Base-by-base conservation (phyloP, 345 rosid genomes). In the Arabis alpina region DNA sequence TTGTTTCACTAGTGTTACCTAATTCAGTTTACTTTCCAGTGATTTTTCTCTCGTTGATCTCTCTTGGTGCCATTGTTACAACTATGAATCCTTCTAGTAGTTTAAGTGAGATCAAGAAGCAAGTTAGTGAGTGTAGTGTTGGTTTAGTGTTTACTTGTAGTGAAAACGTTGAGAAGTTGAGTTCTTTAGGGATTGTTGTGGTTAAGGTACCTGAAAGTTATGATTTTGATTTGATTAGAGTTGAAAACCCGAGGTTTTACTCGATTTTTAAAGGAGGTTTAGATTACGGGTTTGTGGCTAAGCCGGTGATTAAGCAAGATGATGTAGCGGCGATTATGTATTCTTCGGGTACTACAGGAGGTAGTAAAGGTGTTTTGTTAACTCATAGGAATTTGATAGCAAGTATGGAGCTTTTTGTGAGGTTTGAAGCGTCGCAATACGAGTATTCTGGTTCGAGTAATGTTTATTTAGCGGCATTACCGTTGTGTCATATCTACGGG, bases 331-430 rank as follows among this genome's bases (percentile, higher is more conserved):
- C 88, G 3, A 84, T 93, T 61, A 53, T 93, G 81, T 86, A 86
- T 68, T 90, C 97, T 0, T 93, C 98, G 0, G 98, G 97, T 2
- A 93, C 98, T 3, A 88, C 97, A 8, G 96, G 93, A 24, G 80
- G 75, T 44, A 90, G 85, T 79, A 90, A 93, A 80, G 95, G 98
- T 41, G 97, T 79, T 19, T 45, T 90, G 67, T 53, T 93, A 27
- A 85, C 97, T 2, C 98, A 90, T 41, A 75, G 80, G 73, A 93
- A 87, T 60, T 51, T 90, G 14, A 88, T 93, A 53, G 87, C 97
- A 1, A 68, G 73, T 61, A 74, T 83, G 66, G 97, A 86, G 83
- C 87, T 86, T 66, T 90, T 90, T 66, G 91, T 88, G 57, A 79
- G 82, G 42, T 90, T 90, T 69, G 96, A 90, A 51, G 96, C 96